Evolutionary conservation across 345 rosid species (phyloP).

Genomic region (Tarenaya hassleriana): DNA sequence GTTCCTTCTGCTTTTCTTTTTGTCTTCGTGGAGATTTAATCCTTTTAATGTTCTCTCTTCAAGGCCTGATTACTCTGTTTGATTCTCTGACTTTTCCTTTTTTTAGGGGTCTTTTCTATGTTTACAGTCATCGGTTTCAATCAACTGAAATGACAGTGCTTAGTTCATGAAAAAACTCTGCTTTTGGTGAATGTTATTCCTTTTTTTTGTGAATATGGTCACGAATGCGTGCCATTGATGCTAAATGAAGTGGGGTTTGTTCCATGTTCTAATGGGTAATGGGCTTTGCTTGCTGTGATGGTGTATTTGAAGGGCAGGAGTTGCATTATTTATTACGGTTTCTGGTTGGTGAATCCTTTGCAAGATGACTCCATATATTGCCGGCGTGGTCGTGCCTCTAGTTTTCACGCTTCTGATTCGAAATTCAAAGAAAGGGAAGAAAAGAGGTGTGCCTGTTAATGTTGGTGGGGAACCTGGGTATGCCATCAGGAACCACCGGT

Average conservation of each 20-base stretch:
- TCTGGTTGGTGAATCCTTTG: slow-evolving; percentile 15
- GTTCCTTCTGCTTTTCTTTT: neutral
- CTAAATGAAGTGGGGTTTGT: neutral
- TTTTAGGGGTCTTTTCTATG: slow-evolving; percentile 16
- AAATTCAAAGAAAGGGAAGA: slow-evolving; percentile 49
- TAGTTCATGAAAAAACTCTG: slow-evolving; percentile 5
- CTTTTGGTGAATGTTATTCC: slow-evolving; percentile 1
- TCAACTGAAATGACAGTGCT: neutral
- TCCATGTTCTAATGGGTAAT: neutral
- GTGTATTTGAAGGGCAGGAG: slow-evolving; percentile 4
- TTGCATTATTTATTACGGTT: slow-evolving; percentile 1
- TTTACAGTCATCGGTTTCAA: neutral
- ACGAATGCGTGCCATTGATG: neutral
- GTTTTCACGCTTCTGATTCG: slow-evolving; percentile 54
- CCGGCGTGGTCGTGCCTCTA: slow-evolving; percentile 68
- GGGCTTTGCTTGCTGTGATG: neutral
- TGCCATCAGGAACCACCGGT: slow-evolving; percentile 54
- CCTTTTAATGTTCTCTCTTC: neutral
- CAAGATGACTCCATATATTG: slow-evolving; percentile 70
- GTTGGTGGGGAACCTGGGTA: slow-evolving; percentile 83
- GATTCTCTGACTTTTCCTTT: neutral
- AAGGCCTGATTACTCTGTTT: slow-evolving; percentile 5
- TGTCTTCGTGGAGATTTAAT: slow-evolving; percentile 1
- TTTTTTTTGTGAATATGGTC: too few relatives aligned
- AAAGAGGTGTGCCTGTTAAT: slow-evolving; percentile 71